phyloP scores from a whole-genome alignment of 208 protist species.

The Leishmania turanica region DNA sequence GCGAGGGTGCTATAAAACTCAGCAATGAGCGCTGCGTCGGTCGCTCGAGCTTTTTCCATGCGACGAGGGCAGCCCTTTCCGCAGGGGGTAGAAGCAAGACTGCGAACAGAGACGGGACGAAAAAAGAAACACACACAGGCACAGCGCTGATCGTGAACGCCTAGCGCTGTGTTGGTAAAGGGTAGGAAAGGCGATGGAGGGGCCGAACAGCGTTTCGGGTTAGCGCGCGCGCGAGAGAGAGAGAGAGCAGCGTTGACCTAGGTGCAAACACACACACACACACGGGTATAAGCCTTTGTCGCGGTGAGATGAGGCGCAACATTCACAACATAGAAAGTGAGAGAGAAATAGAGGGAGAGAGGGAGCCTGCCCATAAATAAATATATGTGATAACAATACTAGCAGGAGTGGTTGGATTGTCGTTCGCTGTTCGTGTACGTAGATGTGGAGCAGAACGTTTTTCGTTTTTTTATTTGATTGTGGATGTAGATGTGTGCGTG shows the following conservation, averaged over 20 bases:
- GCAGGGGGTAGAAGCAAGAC: not conserved
- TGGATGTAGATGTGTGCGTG: not conserved
- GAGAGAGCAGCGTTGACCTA: not conserved
- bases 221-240: not conserved
- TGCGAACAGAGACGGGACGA: not conserved
- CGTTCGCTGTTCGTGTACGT: not conserved
- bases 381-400: not conserved
- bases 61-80: not conserved
- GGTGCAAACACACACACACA: not conserved
- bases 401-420: not conserved
- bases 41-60: not conserved
- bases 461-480: not conserved
- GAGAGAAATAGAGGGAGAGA: not conserved
- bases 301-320: not conserved
- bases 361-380: not conserved
- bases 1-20: not conserved
- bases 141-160: not conserved
- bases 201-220: not conserved
- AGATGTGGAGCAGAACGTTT: not conserved
- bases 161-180: not conserved
- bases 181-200: not conserved
- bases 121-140: not conserved
- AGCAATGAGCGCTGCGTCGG: not conserved
- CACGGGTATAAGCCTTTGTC: not conserved
- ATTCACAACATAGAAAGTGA: not conserved